Evolutionary conservation across 495 filamentous ascomycete species (phyloP).

Genomic region (Lentithecium fluviatile): DNA sequence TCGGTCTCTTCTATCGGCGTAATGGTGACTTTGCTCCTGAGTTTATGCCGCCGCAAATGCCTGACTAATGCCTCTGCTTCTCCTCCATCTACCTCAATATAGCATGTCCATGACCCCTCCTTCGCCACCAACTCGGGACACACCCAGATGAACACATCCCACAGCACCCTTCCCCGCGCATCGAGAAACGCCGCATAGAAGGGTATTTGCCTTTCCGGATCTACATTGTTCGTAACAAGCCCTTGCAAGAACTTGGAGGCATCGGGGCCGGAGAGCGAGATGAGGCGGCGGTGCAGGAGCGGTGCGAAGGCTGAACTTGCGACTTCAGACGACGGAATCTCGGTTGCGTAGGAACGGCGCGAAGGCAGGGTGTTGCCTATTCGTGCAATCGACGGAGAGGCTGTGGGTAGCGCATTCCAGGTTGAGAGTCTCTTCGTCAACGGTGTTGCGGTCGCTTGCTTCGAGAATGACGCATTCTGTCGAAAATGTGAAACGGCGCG

Average conservation of each 20-base stretch:
- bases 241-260: conserved; percentile 84
- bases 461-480: too few relatives aligned
- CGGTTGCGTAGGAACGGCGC: conserved; percentile 1
- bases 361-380: background rate
- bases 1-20: conserved; percentile 62
- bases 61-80: conserved; percentile 60
- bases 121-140: conserved; percentile 21
- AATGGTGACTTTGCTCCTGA: conserved; percentile 74
- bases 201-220: conserved; percentile 39
- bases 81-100: conserved; percentile 76
- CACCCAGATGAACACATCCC: conserved; percentile 88
- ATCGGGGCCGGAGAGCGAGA: conserved; percentile 75
- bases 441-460: too few relatives aligned
- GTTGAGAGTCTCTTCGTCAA: too few relatives aligned
- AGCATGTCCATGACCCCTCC: conserved; percentile 55
- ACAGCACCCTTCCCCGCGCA: conserved; percentile 75
- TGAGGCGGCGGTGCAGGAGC: conserved; percentile 70
- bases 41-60: conserved; percentile 78
- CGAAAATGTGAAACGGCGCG: conserved; percentile 18
- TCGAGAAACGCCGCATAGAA: conserved; percentile 83
- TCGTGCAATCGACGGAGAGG: too few relatives aligned
- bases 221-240: conserved; percentile 74
- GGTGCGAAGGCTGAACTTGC: conserved; percentile 51
- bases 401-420: too few relatives aligned
- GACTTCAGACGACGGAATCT: conserved; percentile 33